Base-by-base conservation (phyloP, 2,329 filamentous ascomycete genomes). In the Trichophyton equinum region DNA sequence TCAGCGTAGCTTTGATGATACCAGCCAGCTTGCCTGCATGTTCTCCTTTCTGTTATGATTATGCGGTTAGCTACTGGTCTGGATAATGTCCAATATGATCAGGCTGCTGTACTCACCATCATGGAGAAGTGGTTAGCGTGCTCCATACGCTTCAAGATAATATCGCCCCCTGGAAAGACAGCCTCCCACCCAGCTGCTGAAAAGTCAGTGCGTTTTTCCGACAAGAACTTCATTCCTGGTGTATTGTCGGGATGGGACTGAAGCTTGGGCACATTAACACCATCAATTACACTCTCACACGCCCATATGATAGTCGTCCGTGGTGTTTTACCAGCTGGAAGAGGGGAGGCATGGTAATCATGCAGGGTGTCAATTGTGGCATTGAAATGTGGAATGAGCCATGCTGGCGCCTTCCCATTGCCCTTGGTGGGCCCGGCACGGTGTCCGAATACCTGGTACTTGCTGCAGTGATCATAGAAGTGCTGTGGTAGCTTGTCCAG, bases 401-500 rank as follows among this genome's bases (percentile, higher is more conserved):
- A 81, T 47, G 72, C 72, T 1, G 78, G 40, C 4, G 40, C 40
- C 40, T 44, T 44, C 6, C 78, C 4, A 75, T 73, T 53, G 73
- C 74, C 25, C 71, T 69, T 44, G 40, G 40, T 8, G 1, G 46
- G 22, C 40, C 74, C 74, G 57, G 74, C 75, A 47, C 74, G 72
- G 13, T 44, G 40, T 15, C 77, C 77, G 60, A 81, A 77, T 46
- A 81, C 70, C 27, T 76, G 75, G 49, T 78, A 72, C 7, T 71
- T 69, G 61, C 78, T 73, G 65, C 78, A 79, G 72, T 78, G 79
- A 61, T 76, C 72, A 67, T 81, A 79, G 15, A 81, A 71, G 36
- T 75, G 74, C 20, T 72, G 69, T 2, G 87, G 87, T 0, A 88
- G 79, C 20, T 84, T 83, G 72, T 89, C 84, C 6, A 91, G 82